These are phyloP conservation scores for Yamadazyma nakazawae DNA, from an alignment of 805 yeast genomes.

Conservation along the genomic window DNA sequence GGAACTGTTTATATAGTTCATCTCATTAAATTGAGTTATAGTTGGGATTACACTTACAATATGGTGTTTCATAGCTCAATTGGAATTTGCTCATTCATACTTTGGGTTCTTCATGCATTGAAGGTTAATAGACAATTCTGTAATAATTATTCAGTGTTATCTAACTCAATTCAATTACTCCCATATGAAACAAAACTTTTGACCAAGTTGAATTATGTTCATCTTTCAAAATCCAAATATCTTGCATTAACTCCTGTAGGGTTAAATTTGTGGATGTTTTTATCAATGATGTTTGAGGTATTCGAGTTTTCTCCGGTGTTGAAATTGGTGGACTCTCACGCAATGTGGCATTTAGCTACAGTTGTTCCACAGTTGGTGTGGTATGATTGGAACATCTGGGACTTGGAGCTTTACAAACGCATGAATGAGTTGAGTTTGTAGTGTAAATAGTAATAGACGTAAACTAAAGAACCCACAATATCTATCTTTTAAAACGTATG, in stretches of 20 bases:
- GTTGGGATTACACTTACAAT: constrained; percentile 43
- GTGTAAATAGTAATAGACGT: background rate
- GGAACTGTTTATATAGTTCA: constrained; percentile 23
- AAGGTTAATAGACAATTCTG: constrained; percentile 16
- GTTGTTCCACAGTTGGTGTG: constrained; percentile 75
- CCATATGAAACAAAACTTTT: constrained; percentile 39
- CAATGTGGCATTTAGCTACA: constrained; percentile 90
- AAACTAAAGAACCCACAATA: too few species aligned
- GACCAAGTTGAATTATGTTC: constrained; percentile 26
- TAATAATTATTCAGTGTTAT: constrained; percentile 20
- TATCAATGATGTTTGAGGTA: constrained; percentile 33
- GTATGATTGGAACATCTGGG: constrained; percentile 59
- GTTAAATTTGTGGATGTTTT: constrained; percentile 30
- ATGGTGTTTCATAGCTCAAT: constrained; percentile 27
- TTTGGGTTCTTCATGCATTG: constrained; percentile 36
- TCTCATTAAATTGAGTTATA: constrained; percentile 20
- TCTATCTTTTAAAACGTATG: too few species aligned
- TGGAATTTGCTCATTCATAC: constrained; percentile 26
- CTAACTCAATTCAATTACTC: constrained; percentile 34
- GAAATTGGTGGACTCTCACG: constrained; percentile 69
- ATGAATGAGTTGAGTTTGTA: constrained; percentile 1
- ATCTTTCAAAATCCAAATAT: constrained; percentile 20
- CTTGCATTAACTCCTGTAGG: constrained; percentile 36
- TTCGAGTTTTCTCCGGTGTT: constrained; percentile 33
- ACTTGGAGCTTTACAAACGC: constrained; percentile 30